Evolutionary conservation across 1,284 basidiomycete species (phyloP), one percentile per base, ranked within the genome.

Genomic region (Rhodotorula sp.): DNA sequence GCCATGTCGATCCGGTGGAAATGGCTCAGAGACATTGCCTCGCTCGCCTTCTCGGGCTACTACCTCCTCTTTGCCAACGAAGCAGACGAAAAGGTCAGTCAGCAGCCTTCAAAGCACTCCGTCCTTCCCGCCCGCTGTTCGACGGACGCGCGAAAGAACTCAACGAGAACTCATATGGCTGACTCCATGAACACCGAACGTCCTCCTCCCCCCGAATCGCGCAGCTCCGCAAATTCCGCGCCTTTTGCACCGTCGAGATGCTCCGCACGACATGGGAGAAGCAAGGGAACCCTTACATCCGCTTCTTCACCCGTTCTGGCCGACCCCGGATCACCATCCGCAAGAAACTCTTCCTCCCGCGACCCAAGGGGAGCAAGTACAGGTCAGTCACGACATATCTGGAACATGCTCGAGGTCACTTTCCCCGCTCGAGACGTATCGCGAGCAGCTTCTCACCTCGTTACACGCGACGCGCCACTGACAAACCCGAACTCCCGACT

Each of bases 251-350:
- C 0, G 88, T 98, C 42, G 95, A 98, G 81, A 94, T 98, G 90
- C 86, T 99, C 53, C 87, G 95, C 15, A 85, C 86, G 17, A 97
- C 93, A 14, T 98, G 95, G 95, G 93, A 97, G 81, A 99, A 99
- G 84, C 92, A 93, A 0, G 71, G 57, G 53, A 96, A 98, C 81
- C 95, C 94, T 69, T 92, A 93, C 82, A 84, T 96, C 72, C 88
- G 89, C 48, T 80, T 88, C 30, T 76, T 91, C 57, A 87, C 88
- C 6, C 82, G 81, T 66, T 80, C 84, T 49, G 87, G 89, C 56
- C 84, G 85, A 0, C 84, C 85, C 1, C 69, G 78, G 37, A 80
- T 97, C 29, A 83, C 85, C n/a, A 84, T 93, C 61, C 84, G 87
- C 58, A 86, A 89, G 66, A 89, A 90, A 80, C 83, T 97, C 54